These are phyloP conservation scores for Lactifluus pinguis DNA, from an alignment of 768 basidiomycete genomes.

Conservation along the genomic window DNA sequence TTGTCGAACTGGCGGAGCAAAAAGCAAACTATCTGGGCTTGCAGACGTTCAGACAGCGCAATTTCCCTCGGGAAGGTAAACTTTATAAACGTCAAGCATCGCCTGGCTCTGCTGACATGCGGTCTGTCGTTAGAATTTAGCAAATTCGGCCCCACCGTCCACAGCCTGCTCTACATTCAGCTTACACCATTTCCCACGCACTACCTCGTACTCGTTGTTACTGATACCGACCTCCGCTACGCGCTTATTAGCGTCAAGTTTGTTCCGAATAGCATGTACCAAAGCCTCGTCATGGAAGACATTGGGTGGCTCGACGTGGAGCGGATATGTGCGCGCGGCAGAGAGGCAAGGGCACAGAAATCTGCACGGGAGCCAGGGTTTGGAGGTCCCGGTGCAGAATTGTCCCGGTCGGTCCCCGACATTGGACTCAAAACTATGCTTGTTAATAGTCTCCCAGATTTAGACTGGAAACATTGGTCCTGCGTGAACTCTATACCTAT, in stretches of 20 bases:
- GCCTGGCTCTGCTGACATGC: background rate
- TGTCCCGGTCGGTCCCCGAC: constrained; percentile 7
- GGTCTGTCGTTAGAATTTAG: constrained; percentile 40
- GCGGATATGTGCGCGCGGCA: constrained; percentile 42
- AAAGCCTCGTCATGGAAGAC: constrained; percentile 61
- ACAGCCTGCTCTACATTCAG: constrained; percentile 65
- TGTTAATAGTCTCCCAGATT: constrained; percentile 31
- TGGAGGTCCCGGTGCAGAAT: background rate
- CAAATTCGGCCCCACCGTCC: constrained; percentile 59
- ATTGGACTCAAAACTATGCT: background rate
- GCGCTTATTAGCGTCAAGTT: constrained; percentile 67
- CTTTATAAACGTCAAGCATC: background rate
- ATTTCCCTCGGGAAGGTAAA: constrained; percentile 57
- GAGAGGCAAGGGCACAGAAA: constrained; percentile 22
- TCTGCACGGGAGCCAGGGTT: constrained; percentile 24
- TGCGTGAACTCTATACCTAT: constrained; percentile 77
- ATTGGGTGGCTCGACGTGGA: constrained; percentile 71
- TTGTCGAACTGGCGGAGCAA: constrained; percentile 72
- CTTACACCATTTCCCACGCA: constrained; percentile 69
- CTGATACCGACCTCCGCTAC: constrained; percentile 68
- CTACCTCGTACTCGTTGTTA: constrained; percentile 78
- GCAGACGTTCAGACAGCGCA: constrained; percentile 58
- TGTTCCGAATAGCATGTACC: constrained; percentile 44
- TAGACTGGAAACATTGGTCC: constrained; percentile 58
- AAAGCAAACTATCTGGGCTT: constrained; percentile 84